Base-by-base conservation (phyloP, 768 basidiomycete species). In the Leucosporidium yakuticum region DNA sequence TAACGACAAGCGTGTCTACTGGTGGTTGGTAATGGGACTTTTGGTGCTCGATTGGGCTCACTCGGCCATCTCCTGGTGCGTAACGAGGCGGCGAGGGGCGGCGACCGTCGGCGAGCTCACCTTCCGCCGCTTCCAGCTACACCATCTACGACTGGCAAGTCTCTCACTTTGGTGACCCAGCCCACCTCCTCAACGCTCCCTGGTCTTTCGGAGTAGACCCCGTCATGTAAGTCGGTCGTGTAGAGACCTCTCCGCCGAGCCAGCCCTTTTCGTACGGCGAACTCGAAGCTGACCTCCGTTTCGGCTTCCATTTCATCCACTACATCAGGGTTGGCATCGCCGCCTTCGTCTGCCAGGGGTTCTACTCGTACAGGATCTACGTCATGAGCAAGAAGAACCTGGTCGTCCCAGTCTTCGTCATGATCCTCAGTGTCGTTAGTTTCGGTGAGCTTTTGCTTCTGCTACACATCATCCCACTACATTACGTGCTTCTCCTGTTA, bases 91-190 rank as follows among this genome's bases (percentile, higher is more conserved):
- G n/a, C 29, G 29, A 55, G 5, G 23, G 29, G 8, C 25, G n/a
- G 27, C 17, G 27, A 19, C 7, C 6, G 14, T 27, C n/a, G 25
- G 17, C 17, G 23, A 54, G 54, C n/a, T 55, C 14, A 55, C 9
- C 54, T 12, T 12, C 14, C 7, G 6, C 54, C 8, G 2, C 5
- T 27, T 9, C 15, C 54, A 55, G 57, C 60, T 54, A 50, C 63
- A 69, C 62, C 2, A 50, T 69, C n/a, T 69, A 69, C 50, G 51
- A 60, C 44, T 69, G 67, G 67, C 60, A 58, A 8, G 67, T 69
- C 31, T 27, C 27, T 3, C 39, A 64, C 53, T 69, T 48, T 54
- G 67, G 62, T 15, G 54, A 69, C 8, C 25, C 32, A 6, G 59
- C 57, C 1, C 44, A 60, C 31, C 57, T 69, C 8, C 58, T 31